These are phyloP conservation scores for Ustilago shanxiensis DNA, from an alignment of 1,284 basidiomycete species.

Conservation along the genomic window DNA sequence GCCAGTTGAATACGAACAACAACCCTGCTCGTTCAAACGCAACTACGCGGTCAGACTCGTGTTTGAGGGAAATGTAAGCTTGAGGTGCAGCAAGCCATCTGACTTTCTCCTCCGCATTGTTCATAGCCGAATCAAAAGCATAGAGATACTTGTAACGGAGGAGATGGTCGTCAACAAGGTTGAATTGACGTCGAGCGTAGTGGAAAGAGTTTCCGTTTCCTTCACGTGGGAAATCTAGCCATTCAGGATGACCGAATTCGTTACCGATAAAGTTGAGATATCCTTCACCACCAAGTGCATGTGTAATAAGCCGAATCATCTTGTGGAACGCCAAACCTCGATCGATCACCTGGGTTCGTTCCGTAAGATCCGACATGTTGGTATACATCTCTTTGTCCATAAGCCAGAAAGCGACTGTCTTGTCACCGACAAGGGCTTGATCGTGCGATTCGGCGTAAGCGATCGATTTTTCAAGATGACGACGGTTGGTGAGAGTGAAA, in stretches of 20 bases:
- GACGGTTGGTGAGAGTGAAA: constrained; percentile 89
- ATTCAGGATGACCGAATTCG: constrained; percentile 98
- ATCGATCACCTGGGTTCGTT: constrained; percentile 87
- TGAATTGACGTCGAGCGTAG: constrained; percentile 90
- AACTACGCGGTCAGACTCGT: constrained; percentile 79
- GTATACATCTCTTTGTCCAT: constrained; percentile 97
- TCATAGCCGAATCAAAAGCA: constrained; percentile 94
- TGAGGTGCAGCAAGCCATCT: constrained; percentile 87
- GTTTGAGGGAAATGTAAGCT: constrained; percentile 78
- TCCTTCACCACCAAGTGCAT: constrained; percentile 93
- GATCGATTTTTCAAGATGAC: constrained; percentile 89
- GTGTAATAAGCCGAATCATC: constrained; percentile 92
- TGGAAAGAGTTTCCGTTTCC: constrained; percentile 96
- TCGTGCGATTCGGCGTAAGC: constrained; percentile 97
- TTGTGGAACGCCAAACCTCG: constrained; percentile 94
- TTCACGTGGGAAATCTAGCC: constrained; percentile 97
- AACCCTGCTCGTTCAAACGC: constrained; percentile 92
- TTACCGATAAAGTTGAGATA: constrained; percentile 99
- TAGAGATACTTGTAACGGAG: constrained; percentile 93
- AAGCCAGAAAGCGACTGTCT: constrained; percentile 95
- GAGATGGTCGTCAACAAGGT: constrained; percentile 85
- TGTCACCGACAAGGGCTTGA: constrained; percentile 94
- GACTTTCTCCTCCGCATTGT: constrained; percentile 82
- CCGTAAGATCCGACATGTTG: constrained; percentile 87
- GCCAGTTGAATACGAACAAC: constrained; percentile 97